phyloP scores from a whole-genome alignment of 352 stramenopile genomes.

The Blastocystis sp. region DNA sequence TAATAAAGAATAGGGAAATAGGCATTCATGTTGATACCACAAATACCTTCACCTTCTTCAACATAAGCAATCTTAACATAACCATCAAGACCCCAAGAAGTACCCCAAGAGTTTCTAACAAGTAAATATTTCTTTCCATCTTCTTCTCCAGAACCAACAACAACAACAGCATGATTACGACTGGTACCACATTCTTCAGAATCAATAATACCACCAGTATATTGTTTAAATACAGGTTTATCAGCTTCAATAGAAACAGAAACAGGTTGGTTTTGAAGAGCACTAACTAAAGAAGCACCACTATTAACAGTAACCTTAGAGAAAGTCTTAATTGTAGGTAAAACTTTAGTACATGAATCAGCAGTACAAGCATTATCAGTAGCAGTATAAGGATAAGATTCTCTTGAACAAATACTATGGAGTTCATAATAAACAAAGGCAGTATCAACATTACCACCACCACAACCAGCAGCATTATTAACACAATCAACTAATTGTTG shows the following conservation, averaged over 20 bases:
- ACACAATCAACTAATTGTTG: constrained; percentile 67
- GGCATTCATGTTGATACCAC: constrained; percentile 39
- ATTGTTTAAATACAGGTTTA: constrained; percentile 81
- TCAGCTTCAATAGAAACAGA: constrained; percentile 76
- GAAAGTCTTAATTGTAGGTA: constrained; percentile 63
- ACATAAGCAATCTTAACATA: constrained; percentile 66
- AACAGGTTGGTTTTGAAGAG: constrained; percentile 71
- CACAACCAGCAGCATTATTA: constrained; percentile 60
- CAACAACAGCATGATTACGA: constrained; percentile 83
- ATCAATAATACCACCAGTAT: constrained; percentile 70
- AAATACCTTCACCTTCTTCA: constrained; percentile 53
- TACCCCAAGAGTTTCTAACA: constrained; percentile 89
- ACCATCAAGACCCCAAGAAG: constrained; percentile 62
- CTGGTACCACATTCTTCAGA: constrained; percentile 58
- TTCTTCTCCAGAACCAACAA: constrained; percentile 74
- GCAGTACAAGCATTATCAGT: constrained; percentile 47
- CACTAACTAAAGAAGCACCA: constrained; percentile 60
- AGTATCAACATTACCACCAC: constrained; percentile 62
- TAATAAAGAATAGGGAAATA: constrained; percentile 55
- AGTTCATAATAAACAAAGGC: constrained; percentile 61
- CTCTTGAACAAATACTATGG: constrained; percentile 66
- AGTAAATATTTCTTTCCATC: constrained; percentile 71
- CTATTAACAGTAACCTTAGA: constrained; percentile 61
- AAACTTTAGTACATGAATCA: constrained; percentile 36
- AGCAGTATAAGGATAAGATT: constrained; percentile 72